Base-by-base conservation (phyloP, 1,284 basidiomycete genomes). In the Ustilago shanxiensis region DNA sequence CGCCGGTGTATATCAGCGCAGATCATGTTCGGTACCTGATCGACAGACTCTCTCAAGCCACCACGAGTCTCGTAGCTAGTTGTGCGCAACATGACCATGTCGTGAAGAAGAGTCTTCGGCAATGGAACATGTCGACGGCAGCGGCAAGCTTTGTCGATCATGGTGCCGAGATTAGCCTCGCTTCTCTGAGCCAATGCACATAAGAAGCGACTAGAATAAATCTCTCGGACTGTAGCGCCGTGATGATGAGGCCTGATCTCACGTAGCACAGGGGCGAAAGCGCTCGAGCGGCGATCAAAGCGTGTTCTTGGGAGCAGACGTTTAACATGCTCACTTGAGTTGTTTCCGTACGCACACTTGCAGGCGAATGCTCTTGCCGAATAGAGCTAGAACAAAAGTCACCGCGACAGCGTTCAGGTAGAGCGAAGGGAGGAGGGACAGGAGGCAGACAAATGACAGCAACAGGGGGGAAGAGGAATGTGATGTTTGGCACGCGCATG, bases 41-140 rank as follows among this genome's bases (percentile, higher is more conserved):
- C 60, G 56, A 60, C 35, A 14, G 8, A 37, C 9, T 14, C 35
- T 37, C 35, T 37, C 66, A 29, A 35, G 60, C 59, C 54, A 60
- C 65, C 51, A n/a, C 31, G 16, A 39, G 39, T 22, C 26, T 28
- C 31, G 11, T 5, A 33, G 31, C 5, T 33, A 33, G 31, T 5
- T 33, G n/a, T n/a, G n/a, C 39, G 24, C 39, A 18, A 22, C 35
- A 37, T 37, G 35, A 37, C 35, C 35, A 16, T 14, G 35, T 22
- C 18, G 31, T 14, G 26, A 26, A 56, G 35, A 20, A 29, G 16
- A 28, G 13, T 33, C 31, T 56, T 61, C 63, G 68, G 63, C 62
- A 66, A 58, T 65, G 68, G 55, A 51, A 58, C 63, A 65, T 66
- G 63, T 71, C 68, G 68, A 59, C 63, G 63, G 63, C 68, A 62